These are phyloP conservation scores for Pseudozyma flocculosa DNA, from an alignment of 1,284 basidiomycete genomes.

Conservation along the genomic window DNA sequence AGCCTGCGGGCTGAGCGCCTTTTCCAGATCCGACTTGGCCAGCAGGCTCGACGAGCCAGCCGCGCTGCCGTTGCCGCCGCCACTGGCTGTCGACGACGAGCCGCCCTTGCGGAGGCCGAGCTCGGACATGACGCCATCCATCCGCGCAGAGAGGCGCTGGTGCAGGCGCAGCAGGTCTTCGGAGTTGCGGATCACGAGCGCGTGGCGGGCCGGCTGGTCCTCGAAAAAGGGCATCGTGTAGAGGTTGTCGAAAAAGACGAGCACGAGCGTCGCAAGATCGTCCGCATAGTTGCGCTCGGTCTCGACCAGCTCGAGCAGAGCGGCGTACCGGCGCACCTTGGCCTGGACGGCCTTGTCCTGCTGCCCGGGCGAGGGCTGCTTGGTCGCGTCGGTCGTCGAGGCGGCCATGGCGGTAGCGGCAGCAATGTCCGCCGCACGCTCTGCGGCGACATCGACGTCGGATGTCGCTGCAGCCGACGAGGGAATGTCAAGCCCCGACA, in stretches of 20 bases:
- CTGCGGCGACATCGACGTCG: no score
- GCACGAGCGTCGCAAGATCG: constrained; percentile 48
- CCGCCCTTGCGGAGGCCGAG: constrained; percentile 22
- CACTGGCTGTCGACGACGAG: no score
- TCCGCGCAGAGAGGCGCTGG: constrained; percentile 36
- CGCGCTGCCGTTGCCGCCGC: no score
- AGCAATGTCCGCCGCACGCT: no score
- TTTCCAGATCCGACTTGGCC: constrained; percentile 20
- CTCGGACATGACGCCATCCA: constrained; percentile 37
- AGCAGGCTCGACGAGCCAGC: constrained; percentile 8
- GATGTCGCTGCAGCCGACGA: background rate
- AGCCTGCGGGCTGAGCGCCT: constrained; percentile 32
- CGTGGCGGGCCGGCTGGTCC: constrained; percentile 38
- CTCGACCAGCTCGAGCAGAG: constrained; percentile 53
- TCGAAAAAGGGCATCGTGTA: constrained; percentile 50
- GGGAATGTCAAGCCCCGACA: no score
- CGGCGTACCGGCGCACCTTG: constrained; percentile 38
- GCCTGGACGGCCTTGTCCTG: constrained; percentile 11
- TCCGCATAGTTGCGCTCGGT: constrained; percentile 54
- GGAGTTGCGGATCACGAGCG: constrained; percentile 48
- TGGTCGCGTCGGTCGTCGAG: background rate
- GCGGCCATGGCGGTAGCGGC: background rate
- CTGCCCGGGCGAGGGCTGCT: no score
- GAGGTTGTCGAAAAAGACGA: constrained; percentile 53
- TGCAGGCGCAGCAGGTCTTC: constrained; percentile 45